Evolutionary conservation across 139 green algal species (phyloP), one percentile per base, ranked within the genome.

Genomic region (Micractinium conductrix): DNA sequence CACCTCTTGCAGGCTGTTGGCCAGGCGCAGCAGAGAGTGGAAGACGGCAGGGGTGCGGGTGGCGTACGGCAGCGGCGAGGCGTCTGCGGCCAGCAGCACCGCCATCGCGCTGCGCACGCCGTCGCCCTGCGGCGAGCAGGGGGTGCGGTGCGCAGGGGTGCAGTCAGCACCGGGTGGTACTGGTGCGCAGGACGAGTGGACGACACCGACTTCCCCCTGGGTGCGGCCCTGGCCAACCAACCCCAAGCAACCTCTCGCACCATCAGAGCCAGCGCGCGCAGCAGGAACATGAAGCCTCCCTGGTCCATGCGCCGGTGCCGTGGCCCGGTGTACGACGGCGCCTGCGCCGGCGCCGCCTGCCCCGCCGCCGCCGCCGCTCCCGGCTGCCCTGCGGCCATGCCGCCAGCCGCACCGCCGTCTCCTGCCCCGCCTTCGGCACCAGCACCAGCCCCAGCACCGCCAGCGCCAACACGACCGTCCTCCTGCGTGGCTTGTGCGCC

Each of bases 31-130:
- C 76, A 82, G 28, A 24, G 33, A 17, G 55, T 26, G 22, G 28
- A 82, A 30, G 6, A 82, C n/a, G 4, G 24, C 30, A 0, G 55
- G 76, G 38, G 26, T 50, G 53, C 76, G 55, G 0, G 55, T 72
- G 55, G 76, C 40, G 76, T 82, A 82, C 38, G 30, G 33, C 58
- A 73, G 44, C 55, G 58, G 44, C 28, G 55, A 45, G 38, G 22
- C 62, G n/a, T 83, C 62, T 1, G 38, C 62, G 16, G 62, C 45
- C 2, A 75, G 17, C 62, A 83, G 78, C 42, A 74, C 30, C 42
- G 65, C 78, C 60, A 83, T 4, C 6, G 78, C 78, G n/a, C 62
- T 60, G 33, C 43, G 78, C 78, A 83, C 72, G 60, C 78, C 78
- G 26, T 58, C 62, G 16, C 58, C 76, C 76, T 82, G 76, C 58